These are phyloP conservation scores for Leccinum griseonigrum DNA, from an alignment of 1,284 basidiomycete species.

Conservation along the genomic window DNA sequence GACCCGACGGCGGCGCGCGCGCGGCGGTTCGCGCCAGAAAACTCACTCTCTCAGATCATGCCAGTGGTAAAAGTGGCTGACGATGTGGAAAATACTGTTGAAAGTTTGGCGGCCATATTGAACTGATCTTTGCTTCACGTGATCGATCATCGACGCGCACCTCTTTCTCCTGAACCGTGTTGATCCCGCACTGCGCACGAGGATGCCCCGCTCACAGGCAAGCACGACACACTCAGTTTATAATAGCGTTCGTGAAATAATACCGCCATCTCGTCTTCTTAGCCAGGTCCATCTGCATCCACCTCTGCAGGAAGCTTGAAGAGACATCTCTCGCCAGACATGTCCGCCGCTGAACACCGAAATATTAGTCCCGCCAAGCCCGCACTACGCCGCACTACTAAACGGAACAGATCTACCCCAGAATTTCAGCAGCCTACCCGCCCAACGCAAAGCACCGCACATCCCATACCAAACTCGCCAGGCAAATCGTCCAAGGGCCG, in stretches of 20 bases:
- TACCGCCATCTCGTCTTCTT: background rate
- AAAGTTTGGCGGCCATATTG: no score
- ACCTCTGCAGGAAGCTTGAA: slow-evolving; percentile 21
- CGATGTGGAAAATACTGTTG: no score
- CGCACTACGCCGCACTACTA: slow-evolving; percentile 16
- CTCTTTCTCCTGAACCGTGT: background rate
- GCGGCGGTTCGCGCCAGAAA: background rate
- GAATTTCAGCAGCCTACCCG: slow-evolving; percentile 14
- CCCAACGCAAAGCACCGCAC: slow-evolving; percentile 4
- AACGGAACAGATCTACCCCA: slow-evolving; percentile 14
- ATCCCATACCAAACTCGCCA: slow-evolving; percentile 9
- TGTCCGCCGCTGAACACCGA: slow-evolving; percentile 3
- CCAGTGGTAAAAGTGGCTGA: no score
- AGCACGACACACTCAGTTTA: background rate
- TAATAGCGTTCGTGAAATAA: background rate
- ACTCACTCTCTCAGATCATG: background rate
- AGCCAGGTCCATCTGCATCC: slow-evolving; percentile 16
- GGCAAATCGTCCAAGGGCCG: slow-evolving; percentile 12
- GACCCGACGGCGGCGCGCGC: background rate
- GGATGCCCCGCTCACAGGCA: slow-evolving; percentile 22
- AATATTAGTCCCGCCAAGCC: slow-evolving; percentile 5
- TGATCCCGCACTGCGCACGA: background rate
- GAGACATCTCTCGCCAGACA: slow-evolving; percentile 21
- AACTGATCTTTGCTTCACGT: slow-evolving; percentile 12
- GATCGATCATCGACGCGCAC: slow-evolving; percentile 6